A percentile compares a stretch with the other conserved stretches of the same genome.
phyloP scores from a whole-genome alignment of 2,329 filamentous ascomycete species.

The Pseudogymnoascus sp. region DNA sequence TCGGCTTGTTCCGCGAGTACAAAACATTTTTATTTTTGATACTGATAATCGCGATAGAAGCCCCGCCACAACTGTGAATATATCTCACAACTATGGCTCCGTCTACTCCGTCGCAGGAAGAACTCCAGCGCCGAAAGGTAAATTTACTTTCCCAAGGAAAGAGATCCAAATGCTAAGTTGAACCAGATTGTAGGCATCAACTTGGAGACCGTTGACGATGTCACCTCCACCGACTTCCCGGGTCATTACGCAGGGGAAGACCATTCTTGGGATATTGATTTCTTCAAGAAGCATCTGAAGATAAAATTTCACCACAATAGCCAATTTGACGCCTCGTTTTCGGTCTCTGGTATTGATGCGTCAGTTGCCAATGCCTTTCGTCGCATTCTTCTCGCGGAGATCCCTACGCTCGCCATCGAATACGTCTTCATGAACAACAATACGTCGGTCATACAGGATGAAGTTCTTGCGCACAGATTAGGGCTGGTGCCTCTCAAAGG shows the following conservation, averaged over 20 bases:
- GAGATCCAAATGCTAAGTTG: slow-evolving; percentile 11
- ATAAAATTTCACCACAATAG: slow-evolving; percentile 82
- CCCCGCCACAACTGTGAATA: slow-evolving; percentile 5
- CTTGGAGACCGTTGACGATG: slow-evolving; percentile 81
- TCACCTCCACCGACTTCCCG: slow-evolving; percentile 84
- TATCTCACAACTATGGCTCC: slow-evolving; percentile 34
- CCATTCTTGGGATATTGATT: slow-evolving; percentile 65
- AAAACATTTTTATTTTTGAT: slow-evolving; percentile 10
- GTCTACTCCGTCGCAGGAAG: slow-evolving; percentile 42
- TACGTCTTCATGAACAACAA: slow-evolving; percentile 91
- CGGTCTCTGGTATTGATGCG: slow-evolving; percentile 83
- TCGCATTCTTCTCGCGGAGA: slow-evolving; percentile 88
- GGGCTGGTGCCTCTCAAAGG: slow-evolving; percentile 87
- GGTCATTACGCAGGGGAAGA: slow-evolving; percentile 86
- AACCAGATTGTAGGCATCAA: slow-evolving; percentile 75
- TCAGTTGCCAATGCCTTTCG: slow-evolving; percentile 95
- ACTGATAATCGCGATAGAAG: slow-evolving; percentile 10
- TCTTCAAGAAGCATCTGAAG: slow-evolving; percentile 61
- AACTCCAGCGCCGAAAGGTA: slow-evolving; percentile 56
- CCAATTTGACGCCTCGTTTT: slow-evolving; percentile 73
- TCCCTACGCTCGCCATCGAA: slow-evolving; percentile 91
- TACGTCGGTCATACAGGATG: slow-evolving; percentile 95
- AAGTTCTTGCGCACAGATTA: slow-evolving; percentile 83
- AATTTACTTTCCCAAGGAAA: background rate
- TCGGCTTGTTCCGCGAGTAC: slow-evolving; percentile 5